Evolutionary conservation across 2,329 filamentous ascomycete genomes (phyloP).

Genomic region (Akanthomyces muscarius): DNA sequence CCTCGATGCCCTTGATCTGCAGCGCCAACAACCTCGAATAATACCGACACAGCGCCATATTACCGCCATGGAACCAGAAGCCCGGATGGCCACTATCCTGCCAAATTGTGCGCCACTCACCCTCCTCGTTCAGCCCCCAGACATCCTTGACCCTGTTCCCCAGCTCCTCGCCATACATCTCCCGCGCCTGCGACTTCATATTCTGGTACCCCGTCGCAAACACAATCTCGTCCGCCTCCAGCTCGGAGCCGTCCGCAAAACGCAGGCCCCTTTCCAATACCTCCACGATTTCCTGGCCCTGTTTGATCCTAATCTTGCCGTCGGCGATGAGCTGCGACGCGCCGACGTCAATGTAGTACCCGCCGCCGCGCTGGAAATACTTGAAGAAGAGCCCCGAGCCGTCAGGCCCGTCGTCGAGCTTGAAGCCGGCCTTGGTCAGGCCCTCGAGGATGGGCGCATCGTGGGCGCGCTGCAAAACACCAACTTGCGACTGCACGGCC

Average conservation of each 20-base stretch:
- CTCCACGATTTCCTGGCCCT: constrained; percentile 50
- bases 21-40: constrained; percentile 53
- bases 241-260: constrained; percentile 50
- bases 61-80: constrained; percentile 65
- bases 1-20: constrained; percentile 47
- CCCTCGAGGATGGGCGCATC: constrained; percentile 40
- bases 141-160: constrained; percentile 55
- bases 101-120: constrained; percentile 56
- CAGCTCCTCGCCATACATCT: constrained; percentile 58
- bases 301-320: constrained; percentile 60
- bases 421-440: constrained; percentile 54
- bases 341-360: constrained; percentile 69
- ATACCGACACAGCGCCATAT: constrained; percentile 57
- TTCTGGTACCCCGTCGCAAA: constrained; percentile 64
- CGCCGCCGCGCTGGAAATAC: constrained; percentile 61
- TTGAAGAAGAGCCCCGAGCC: constrained; percentile 52
- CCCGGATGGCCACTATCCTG: constrained; percentile 57
- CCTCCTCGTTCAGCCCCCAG: constrained; percentile 58
- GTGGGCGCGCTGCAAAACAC: constrained; percentile 27
- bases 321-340: constrained; percentile 58
- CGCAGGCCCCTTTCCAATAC: constrained; percentile 44
- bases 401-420: constrained; percentile 50
- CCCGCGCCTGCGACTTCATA: constrained; percentile 60
- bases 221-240: constrained; percentile 61
- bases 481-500: constrained; percentile 47